These are phyloP conservation scores for Cerioporus squamosus DNA, from an alignment of 1,284 basidiomycete genomes.

Conservation along the genomic window DNA sequence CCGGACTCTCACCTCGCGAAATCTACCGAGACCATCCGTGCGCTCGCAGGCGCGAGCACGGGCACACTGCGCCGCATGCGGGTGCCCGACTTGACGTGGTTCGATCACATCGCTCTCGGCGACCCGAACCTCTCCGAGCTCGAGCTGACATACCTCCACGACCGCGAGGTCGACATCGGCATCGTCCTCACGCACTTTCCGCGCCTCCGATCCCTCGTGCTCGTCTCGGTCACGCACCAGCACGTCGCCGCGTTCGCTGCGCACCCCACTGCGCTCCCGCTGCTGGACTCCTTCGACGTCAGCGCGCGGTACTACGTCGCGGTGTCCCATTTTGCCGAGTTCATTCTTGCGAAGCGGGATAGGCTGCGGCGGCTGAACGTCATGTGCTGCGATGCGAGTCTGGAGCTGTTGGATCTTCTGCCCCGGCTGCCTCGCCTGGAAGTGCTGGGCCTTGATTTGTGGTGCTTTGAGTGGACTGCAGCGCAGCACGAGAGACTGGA, in stretches of 20 bases:
- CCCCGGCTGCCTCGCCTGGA: neutral
- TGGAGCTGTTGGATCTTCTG: neutral
- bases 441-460: constrained; percentile 1
- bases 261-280: constrained; percentile 7
- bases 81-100: neutral
- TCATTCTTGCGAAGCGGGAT: constrained; percentile 2
- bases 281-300: constrained; percentile 15
- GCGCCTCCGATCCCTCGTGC: constrained; percentile 4
- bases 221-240: neutral
- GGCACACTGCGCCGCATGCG: neutral
- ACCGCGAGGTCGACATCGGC: neutral
- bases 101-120: neutral
- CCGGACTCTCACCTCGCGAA: no score
- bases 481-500: neutral
- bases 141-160: neutral
- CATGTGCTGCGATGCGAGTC: neutral
- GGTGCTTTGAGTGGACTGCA: neutral
- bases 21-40: no score
- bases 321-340: neutral
- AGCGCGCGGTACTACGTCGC: neutral
- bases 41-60: neutral
- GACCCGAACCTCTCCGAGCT: neutral
- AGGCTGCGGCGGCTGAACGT: constrained; percentile 16
- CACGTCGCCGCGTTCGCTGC: neutral
- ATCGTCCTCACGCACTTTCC: constrained; percentile 4